These are phyloP conservation scores for Isoetes taiwanensis DNA, from an alignment of 75 land plant species.

Conservation along the genomic window DNA sequence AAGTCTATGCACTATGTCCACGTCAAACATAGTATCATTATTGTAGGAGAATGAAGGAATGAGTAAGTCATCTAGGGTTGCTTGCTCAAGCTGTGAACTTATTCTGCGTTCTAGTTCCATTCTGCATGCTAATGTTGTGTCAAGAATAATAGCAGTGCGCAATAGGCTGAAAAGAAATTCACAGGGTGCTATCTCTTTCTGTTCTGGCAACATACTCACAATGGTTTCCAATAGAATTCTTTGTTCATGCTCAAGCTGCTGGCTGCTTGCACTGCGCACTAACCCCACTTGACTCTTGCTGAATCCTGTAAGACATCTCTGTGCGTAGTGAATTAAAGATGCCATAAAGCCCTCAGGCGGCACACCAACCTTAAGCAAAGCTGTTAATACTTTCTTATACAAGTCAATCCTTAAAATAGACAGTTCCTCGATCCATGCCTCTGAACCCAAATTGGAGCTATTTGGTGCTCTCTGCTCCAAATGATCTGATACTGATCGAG, in stretches of 20 bases:
- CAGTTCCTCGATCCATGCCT: slow-evolving; percentile 64
- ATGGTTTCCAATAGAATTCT: slow-evolving; percentile 39
- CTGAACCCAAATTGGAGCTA: slow-evolving; percentile 13
- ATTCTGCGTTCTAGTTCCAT: not conserved
- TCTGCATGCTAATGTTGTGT: not conserved
- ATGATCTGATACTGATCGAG: not conserved
- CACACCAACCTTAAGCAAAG: slow-evolving; percentile 37
- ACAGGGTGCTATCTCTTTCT: slow-evolving; percentile 12
- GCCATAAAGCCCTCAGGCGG: slow-evolving; percentile 31
- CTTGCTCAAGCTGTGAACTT: not conserved
- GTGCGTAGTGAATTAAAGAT: slow-evolving; percentile 50
- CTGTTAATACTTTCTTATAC: slow-evolving; percentile 34
- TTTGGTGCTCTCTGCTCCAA: not conserved
- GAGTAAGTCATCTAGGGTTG: slow-evolving; percentile 1
- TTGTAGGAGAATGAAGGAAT: not conserved
- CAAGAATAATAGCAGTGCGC: not conserved
- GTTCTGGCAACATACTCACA: slow-evolving; percentile 36
- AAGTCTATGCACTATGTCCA: slow-evolving; percentile 3
- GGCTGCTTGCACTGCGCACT: not conserved
- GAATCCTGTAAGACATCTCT: slow-evolving; percentile 23
- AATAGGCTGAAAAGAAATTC: not conserved
- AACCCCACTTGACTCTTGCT: slow-evolving; percentile 16
- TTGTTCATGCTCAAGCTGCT: slow-evolving; percentile 29
- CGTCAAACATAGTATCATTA: not conserved
- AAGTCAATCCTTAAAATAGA: slow-evolving; percentile 40